Evolutionary conservation across 306 rosid genomes (phyloP).

Genomic region (Mimosa pudica): DNA sequence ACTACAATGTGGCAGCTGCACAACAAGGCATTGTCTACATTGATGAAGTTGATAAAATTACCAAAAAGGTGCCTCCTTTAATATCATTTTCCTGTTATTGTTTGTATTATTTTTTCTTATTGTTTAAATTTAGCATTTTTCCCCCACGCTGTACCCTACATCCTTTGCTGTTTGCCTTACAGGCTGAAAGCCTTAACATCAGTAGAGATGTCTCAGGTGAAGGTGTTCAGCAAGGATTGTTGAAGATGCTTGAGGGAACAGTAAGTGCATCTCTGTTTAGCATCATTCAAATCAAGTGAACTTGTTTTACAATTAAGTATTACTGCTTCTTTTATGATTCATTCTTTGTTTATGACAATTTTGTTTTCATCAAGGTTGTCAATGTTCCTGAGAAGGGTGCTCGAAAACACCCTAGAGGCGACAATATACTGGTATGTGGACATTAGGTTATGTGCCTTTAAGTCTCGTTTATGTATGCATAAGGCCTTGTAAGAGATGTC

Average conservation of each 20-base stretch:
- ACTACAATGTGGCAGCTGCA: slow-evolving; percentile 92
- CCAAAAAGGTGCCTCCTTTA: slow-evolving; percentile 72
- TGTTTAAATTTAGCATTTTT: slow-evolving; percentile 18
- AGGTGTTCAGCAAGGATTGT: slow-evolving; percentile 96
- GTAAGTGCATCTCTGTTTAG: slow-evolving; percentile 55
- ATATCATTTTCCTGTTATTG: slow-evolving; percentile 5
- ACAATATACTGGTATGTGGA: slow-evolving; percentile 78
- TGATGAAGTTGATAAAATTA: slow-evolving; percentile 98
- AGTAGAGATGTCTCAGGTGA: slow-evolving; percentile 99
- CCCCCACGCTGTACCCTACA: slow-evolving; percentile 14
- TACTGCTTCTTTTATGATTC: slow-evolving; percentile 5
- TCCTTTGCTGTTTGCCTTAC: slow-evolving; percentile 41
- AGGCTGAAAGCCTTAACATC: slow-evolving; percentile 97
- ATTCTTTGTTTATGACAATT: slow-evolving; percentile 26
- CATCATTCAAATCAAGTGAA: slow-evolving; percentile 13
- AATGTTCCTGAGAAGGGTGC: slow-evolving; percentile 99
- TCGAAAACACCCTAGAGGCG: slow-evolving; percentile 95
- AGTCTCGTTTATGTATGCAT: neutral
- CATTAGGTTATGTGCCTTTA: slow-evolving; percentile 9
- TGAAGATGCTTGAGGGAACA: slow-evolving; percentile 99
- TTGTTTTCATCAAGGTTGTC: slow-evolving; percentile 68
- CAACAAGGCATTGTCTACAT: slow-evolving; percentile 98
- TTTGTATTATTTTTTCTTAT: neutral
- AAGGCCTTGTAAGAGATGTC: neutral
- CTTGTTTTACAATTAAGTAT: slow-evolving; percentile 1